Conservation (phyloP, 2,329 filamentous ascomycete genomes). For the Colletotrichum somersetense region DNA sequence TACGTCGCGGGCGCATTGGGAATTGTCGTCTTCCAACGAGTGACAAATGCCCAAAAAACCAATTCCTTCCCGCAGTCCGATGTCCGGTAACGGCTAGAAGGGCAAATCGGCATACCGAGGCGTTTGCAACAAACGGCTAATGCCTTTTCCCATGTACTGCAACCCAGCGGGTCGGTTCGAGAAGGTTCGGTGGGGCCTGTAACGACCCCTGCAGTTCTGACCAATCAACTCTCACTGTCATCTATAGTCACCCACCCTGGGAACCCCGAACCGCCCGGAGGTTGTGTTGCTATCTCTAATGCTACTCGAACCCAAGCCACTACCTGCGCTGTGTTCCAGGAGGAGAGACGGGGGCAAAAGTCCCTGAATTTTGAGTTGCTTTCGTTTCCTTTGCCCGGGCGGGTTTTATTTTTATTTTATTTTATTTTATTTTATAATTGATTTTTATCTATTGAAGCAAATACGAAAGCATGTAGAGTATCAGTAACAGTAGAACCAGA, state of each 20-base stretch:
- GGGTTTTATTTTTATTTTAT: no score
- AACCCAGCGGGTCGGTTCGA: constrained; percentile 52
- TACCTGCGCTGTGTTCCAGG: background rate
- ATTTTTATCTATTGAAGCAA: background rate
- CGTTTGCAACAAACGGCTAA: constrained; percentile 50
- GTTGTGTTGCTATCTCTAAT: constrained; percentile 20
- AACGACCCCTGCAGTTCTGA: constrained; percentile 16
- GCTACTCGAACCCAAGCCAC: constrained; percentile 16
- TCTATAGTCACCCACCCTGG: constrained; percentile 21
- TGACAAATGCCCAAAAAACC: background rate
- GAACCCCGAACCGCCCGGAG: constrained; percentile 37
- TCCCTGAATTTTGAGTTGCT: background rate
- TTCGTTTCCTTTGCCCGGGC: no score
- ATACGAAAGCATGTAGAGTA: background rate
- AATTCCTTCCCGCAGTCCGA: background rate
- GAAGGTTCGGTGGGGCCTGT: constrained; percentile 59
- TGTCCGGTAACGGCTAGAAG: constrained; percentile 7
- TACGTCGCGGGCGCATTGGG: background rate
- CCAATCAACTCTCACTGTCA: constrained; percentile 22
- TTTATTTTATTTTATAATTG: background rate
- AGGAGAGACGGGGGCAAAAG: background rate
- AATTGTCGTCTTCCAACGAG: background rate
- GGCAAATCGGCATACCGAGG: constrained; percentile 48
- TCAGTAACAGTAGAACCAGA: background rate
- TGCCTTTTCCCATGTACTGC: constrained; percentile 22